Evolutionary conservation across 768 basidiomycete genomes (phyloP), one percentile per base, ranked within the genome.

Genomic region (Filobasidium wieringae): DNA sequence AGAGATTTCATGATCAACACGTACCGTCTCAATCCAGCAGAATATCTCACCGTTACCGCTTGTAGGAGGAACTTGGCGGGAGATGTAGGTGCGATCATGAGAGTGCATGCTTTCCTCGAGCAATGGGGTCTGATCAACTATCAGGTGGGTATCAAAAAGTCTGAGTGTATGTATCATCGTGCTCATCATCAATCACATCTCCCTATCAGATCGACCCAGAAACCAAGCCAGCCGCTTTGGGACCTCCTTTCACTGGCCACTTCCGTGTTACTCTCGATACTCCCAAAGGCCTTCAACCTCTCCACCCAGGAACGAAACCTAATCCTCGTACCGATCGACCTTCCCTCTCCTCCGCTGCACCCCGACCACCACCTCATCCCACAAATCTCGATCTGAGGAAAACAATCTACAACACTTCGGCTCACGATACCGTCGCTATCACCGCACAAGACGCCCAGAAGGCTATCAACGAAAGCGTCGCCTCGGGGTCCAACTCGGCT

Each of bases 1-100:
- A 84, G 95, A 60, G 93, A 99, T 78, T 99, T 99, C 66, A 99
- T 99, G 93, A 83, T 99, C 73, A 96, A 99, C 77, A 91, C 95
- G 1, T 97, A 96, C 75, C 80, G 95, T 51, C 79, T 99, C 36
- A 80, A 95, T 51, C 95, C 95, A 1, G 81, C 81, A 24, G 95
- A 99, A 72, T 99, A 99, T 67, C 80, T 99, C 58, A 99, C 95
- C 17, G 88, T 97, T 58, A 99, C 95, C 1, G 93, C 93, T 1
- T 99, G 95, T 71, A 75, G 95, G 69, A 77, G 95, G 63, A 99
- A 99, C 75, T 75, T 99, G 63, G 93, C 93, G 4, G 95, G 95
- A 43, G 95, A 99, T 72, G 95, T 97, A 6, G 96, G 95, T 68
- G 90, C 89, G 26, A 87, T 99, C 67, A 93, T 97, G 92, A 84